Base-by-base conservation (phyloP, 2,329 filamentous ascomycete species). In the Monosporascus sp. region DNA sequence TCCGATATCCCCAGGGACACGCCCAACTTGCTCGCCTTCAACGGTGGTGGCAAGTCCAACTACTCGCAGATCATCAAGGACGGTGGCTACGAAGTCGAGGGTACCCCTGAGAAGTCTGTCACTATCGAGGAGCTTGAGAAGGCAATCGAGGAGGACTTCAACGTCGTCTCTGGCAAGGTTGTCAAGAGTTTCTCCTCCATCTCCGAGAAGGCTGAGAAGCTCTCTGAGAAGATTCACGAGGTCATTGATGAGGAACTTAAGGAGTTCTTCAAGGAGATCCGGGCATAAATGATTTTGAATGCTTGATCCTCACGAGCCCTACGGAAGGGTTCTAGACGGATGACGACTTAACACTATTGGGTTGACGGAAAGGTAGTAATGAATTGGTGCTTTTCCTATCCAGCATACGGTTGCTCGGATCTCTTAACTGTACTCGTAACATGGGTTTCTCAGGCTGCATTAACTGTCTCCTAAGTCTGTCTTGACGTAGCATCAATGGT, bases 11-110 rank as follows among this genome's bases (percentile, higher is more conserved):
- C 93, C 61, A 79, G 78, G 50, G 86, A 90, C 72, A 99, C 95
- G 64, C 85, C 86, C 72, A 99, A 99, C 84, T 81, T 96, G 69
- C 91, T 99, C 59, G 93, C 93, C 73, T 99, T 92, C 93, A 99
- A 99, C 84, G 94, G 95, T 71, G 95, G 91, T 77, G 94, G 94
- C 69, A 88, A 84, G 70, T 86, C 82, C 78, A 96, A 99, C 87
- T 97, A 90, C 84, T 82, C 83, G 57, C 79, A 88, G 65, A 96
- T 97, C 67, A 74, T 96, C 59, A 76, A 84, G 64, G 79, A 84
- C 64, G 89, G 90, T 67, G 78, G 83, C 66, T 93, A 92, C 79
- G 80, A 82, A 64, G 79, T 69, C 44, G 68, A 73, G 62, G 64
- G 73, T 50, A 63, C 73, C 52, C 71, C 76, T 46, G 72, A 73